phyloP scores from a whole-genome alignment of 2,329 filamentous ascomycete species.

The Ophiostoma fasciatum region DNA sequence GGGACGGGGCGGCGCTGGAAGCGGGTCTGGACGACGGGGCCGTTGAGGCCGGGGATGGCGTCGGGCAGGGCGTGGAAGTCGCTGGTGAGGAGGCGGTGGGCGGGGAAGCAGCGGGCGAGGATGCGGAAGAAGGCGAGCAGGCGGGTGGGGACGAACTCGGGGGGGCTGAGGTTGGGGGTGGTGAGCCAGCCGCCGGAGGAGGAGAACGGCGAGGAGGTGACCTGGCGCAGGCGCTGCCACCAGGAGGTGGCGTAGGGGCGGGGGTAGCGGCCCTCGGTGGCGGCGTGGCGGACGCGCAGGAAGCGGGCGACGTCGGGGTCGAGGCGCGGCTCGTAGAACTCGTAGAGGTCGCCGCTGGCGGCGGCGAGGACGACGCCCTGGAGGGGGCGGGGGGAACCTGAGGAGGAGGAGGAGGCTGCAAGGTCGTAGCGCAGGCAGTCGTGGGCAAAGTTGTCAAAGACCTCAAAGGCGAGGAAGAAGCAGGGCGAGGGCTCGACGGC shows the following conservation, averaged over 20 bases:
- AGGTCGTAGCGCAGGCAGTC: slow-evolving; percentile 86
- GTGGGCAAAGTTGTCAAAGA: slow-evolving; percentile 97
- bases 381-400: slow-evolving; percentile 69
- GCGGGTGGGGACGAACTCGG: slow-evolving; percentile 88
- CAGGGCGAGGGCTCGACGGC: slow-evolving; percentile 79
- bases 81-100: slow-evolving; percentile 73
- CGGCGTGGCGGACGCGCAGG: slow-evolving; percentile 69
- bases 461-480: slow-evolving; percentile 95
- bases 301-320: slow-evolving; percentile 76
- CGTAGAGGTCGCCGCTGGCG: slow-evolving; percentile 74
- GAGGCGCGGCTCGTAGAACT: slow-evolving; percentile 72
- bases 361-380: slow-evolving; percentile 86
- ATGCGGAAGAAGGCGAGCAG: slow-evolving; percentile 97
- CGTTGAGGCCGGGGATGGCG: slow-evolving; percentile 70
- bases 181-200: too few relatives aligned
- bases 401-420: too few relatives aligned
- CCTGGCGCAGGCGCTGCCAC: slow-evolving; percentile 45
- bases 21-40: slow-evolving; percentile 89
- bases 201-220: slow-evolving; percentile 41
- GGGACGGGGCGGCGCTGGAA: slow-evolving; percentile 78
- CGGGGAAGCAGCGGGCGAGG: slow-evolving; percentile 74
- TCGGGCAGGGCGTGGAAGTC: slow-evolving; percentile 84
- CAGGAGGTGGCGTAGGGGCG: slow-evolving; percentile 41
- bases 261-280: slow-evolving; percentile 48
- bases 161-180: slow-evolving; percentile 60